phyloP scores from a whole-genome alignment of 495 filamentous ascomycete species.

The Neurospora sp. region DNA sequence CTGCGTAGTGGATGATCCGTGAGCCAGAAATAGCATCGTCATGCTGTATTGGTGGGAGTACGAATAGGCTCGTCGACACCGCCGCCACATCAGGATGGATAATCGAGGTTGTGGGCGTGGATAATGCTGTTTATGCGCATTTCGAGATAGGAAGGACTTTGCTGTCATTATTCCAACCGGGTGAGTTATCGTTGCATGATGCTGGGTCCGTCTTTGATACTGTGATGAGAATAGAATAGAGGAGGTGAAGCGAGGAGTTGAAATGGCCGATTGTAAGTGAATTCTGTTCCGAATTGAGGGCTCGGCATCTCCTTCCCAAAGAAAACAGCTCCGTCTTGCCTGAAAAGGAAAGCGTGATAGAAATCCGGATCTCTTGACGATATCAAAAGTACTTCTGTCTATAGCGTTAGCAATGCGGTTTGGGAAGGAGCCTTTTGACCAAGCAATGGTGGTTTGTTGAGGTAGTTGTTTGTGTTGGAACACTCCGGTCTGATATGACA shows the following conservation, averaged over 20 bases:
- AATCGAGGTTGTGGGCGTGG: not conserved
- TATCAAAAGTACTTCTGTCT: not conserved
- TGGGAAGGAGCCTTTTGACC: not conserved
- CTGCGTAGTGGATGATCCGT: not conserved
- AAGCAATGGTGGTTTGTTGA: not conserved
- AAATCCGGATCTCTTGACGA: not conserved
- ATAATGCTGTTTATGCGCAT: not conserved
- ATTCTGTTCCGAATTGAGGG: not conserved
- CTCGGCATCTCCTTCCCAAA: not conserved
- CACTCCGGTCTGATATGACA: not conserved
- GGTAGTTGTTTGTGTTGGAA: not conserved
- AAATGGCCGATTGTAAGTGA: not conserved
- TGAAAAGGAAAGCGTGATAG: not conserved
- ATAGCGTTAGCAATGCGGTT: not conserved
- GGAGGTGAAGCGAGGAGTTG: not conserved
- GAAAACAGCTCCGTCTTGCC: not conserved
- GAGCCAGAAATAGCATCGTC: not conserved
- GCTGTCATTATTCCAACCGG: not conserved
- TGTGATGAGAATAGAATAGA: not conserved
- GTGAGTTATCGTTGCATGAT: not conserved
- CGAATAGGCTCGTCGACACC: not conserved
- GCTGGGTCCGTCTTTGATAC: not conserved
- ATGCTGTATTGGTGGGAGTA: not conserved
- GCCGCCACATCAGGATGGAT: not conserved
- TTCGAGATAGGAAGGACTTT: not conserved